phyloP scores from a whole-genome alignment of 192 early-diverging fungal species.

The Linnemannia schmuckeri region DNA sequence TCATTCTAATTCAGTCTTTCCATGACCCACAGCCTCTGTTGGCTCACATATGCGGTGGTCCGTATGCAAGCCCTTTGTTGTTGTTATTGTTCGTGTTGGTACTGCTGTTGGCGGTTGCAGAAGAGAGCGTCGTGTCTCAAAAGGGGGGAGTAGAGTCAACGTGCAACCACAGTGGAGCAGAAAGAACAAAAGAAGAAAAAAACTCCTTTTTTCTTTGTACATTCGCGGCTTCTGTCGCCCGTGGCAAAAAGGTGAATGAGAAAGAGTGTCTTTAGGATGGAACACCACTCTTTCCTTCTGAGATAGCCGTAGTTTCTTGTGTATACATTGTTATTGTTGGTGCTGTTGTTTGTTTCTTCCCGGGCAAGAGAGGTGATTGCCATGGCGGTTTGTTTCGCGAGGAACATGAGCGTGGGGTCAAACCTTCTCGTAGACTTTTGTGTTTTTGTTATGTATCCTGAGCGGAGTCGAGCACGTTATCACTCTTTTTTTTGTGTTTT shows the following conservation, averaged over 20 bases:
- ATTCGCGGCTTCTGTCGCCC: neutral
- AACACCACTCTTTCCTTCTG: neutral
- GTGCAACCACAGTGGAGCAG: slow-evolving; percentile 6
- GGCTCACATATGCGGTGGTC: neutral
- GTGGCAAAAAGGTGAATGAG: neutral
- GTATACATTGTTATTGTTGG: neutral
- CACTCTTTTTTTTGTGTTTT: neutral
- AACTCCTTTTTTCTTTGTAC: neutral
- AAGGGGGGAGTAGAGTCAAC: neutral
- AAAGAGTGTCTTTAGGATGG: neutral
- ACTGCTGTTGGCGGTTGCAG: neutral
- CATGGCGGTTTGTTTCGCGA: slow-evolving; percentile 5
- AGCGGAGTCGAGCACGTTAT: slow-evolving; percentile 3
- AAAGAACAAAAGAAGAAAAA: neutral
- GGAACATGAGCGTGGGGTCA: slow-evolving; percentile 18
- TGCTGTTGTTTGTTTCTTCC: neutral
- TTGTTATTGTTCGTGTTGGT: neutral
- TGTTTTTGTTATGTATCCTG: slow-evolving; percentile 8
- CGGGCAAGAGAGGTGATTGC: neutral
- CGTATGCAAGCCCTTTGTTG: neutral
- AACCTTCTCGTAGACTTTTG: slow-evolving; percentile 22
- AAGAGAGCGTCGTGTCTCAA: slow-evolving; percentile 4
- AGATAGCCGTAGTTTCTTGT: neutral
- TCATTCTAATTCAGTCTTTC: neutral
- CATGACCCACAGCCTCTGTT: neutral